These are phyloP conservation scores for Stagonosporopsis chrysanthemi DNA, from an alignment of 2,329 filamentous ascomycete species.

Conservation along the genomic window DNA sequence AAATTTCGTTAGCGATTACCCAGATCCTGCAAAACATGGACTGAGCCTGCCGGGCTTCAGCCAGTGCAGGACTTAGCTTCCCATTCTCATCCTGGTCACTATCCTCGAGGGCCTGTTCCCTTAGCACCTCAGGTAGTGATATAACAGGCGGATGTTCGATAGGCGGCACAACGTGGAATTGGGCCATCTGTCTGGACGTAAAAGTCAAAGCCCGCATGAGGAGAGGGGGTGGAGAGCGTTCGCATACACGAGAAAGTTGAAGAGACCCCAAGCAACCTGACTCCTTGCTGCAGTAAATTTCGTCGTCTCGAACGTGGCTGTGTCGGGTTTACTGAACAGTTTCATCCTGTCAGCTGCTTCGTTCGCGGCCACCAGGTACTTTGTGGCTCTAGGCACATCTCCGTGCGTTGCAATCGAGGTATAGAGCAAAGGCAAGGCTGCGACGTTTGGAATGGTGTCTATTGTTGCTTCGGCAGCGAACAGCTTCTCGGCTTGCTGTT, in stretches of 20 bases:
- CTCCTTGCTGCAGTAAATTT: slow-evolving; percentile 15
- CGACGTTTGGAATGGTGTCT: slow-evolving; percentile 14
- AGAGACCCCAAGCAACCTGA: slow-evolving; percentile 20
- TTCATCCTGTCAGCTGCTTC: slow-evolving; percentile 16
- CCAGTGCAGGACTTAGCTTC: slow-evolving; percentile 2
- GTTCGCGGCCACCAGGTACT: slow-evolving; percentile 15
- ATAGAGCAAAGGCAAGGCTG: slow-evolving; percentile 18
- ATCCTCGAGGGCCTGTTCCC: background rate
- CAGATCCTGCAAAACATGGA: slow-evolving; percentile 19
- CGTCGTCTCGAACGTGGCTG: slow-evolving; percentile 5
- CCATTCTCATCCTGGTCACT: background rate
- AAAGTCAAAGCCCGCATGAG: slow-evolving; percentile 9
- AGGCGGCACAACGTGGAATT: slow-evolving; percentile 17
- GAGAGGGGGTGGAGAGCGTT: background rate
- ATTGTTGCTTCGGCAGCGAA: slow-evolving; percentile 8
- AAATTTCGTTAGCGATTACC: slow-evolving; percentile 18
- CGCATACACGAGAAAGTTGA: slow-evolving; percentile 24
- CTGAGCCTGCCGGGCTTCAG: slow-evolving; percentile 11
- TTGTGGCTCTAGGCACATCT: slow-evolving; percentile 15
- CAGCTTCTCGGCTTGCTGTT: slow-evolving; percentile 22
- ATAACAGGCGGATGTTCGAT: slow-evolving; percentile 16
- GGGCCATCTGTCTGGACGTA: slow-evolving; percentile 17
- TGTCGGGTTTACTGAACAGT: slow-evolving; percentile 15
- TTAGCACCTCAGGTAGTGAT: slow-evolving; percentile 12
- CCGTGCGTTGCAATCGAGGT: slow-evolving; percentile 14